Evolutionary conservation across 257 asterid species (phyloP).

Genomic region (Nicotiana knightiana): DNA sequence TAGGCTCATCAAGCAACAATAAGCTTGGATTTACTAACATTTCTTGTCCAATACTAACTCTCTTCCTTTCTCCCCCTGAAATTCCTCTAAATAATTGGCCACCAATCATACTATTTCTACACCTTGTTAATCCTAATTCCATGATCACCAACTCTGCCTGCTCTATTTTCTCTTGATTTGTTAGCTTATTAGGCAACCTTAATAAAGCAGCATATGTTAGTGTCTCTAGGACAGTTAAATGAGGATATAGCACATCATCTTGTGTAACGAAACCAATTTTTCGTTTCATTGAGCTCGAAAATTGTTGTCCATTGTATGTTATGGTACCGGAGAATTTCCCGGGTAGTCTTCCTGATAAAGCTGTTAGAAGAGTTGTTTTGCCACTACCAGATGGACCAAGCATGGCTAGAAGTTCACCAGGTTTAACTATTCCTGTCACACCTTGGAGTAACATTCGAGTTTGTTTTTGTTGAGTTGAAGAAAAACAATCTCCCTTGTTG

Average conservation of each 20-base stretch:
- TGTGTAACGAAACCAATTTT: slow-evolving; percentile 72
- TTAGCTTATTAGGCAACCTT: slow-evolving; percentile 48
- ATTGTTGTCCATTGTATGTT: slow-evolving; percentile 50
- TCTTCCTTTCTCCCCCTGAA: slow-evolving; percentile 82
- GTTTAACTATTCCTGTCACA: slow-evolving; percentile 55
- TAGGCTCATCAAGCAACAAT: slow-evolving; percentile 79
- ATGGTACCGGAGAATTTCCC: slow-evolving; percentile 61
- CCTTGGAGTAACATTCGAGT: slow-evolving; percentile 40
- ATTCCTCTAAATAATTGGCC: slow-evolving; percentile 57
- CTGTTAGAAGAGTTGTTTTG: slow-evolving; percentile 72
- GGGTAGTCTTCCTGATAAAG: slow-evolving; percentile 58
- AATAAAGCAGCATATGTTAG: slow-evolving; percentile 63
- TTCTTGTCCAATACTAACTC: slow-evolving; percentile 87
- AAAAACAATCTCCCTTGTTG: slow-evolving; percentile 17
- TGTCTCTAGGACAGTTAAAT: slow-evolving; percentile 72
- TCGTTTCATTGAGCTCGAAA: slow-evolving; percentile 44
- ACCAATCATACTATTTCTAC: slow-evolving; percentile 55
- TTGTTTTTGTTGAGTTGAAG: slow-evolving; percentile 36
- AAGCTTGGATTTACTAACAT: slow-evolving; percentile 81
- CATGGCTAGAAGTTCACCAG: slow-evolving; percentile 83
- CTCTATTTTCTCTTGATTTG: slow-evolving; percentile 41
- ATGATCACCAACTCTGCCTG: slow-evolving; percentile 48
- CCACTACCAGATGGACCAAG: slow-evolving; percentile 98
- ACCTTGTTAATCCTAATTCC: slow-evolving; percentile 65
- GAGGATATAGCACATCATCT: slow-evolving; percentile 78